These are phyloP conservation scores for Termitomyces sp. DNA, from an alignment of 768 basidiomycete species.

Conservation along the genomic window DNA sequence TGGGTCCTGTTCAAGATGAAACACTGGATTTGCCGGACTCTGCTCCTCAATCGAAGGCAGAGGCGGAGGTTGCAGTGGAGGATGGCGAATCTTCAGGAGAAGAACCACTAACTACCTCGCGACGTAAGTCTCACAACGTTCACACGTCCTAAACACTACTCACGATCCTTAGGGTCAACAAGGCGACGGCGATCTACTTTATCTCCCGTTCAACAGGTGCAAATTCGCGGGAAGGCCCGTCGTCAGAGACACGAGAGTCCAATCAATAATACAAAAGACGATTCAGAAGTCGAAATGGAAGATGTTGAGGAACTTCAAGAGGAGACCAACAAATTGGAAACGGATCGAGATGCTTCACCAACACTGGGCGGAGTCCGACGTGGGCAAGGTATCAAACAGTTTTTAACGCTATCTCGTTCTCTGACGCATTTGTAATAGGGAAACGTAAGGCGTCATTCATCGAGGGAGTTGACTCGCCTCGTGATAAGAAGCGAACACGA, in stretches of 20 bases:
- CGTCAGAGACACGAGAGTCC: constrained; percentile 17
- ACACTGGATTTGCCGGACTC: not conserved
- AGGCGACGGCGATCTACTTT: constrained; percentile 33
- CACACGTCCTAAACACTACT: not conserved
- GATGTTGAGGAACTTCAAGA: constrained; percentile 20
- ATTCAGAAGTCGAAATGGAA: constrained; percentile 13
- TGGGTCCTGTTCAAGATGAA: not conserved
- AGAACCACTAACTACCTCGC: constrained; percentile 26
- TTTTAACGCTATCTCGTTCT: not conserved
- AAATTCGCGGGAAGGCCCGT: constrained; percentile 22
- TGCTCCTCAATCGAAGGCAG: not conserved
- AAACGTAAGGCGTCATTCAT: constrained; percentile 62
- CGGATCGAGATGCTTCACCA: constrained; percentile 26
- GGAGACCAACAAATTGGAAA: constrained; percentile 24
- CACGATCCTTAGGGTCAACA: constrained; percentile 27
- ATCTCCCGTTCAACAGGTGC: constrained; percentile 22
- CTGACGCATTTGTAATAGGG: constrained; percentile 26
- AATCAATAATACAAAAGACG: constrained; percentile 7
- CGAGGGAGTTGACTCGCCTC: constrained; percentile 39
- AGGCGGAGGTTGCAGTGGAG: constrained; percentile 12
- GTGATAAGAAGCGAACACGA: constrained; percentile 53
- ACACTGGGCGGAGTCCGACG: constrained; percentile 19
- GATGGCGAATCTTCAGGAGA: constrained; percentile 23
- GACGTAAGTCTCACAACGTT: constrained; percentile 22
- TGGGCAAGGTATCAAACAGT: constrained; percentile 20